phyloP scores from a whole-genome alignment of 352 stramenopile genomes.

The Globisporangium middletonii region DNA sequence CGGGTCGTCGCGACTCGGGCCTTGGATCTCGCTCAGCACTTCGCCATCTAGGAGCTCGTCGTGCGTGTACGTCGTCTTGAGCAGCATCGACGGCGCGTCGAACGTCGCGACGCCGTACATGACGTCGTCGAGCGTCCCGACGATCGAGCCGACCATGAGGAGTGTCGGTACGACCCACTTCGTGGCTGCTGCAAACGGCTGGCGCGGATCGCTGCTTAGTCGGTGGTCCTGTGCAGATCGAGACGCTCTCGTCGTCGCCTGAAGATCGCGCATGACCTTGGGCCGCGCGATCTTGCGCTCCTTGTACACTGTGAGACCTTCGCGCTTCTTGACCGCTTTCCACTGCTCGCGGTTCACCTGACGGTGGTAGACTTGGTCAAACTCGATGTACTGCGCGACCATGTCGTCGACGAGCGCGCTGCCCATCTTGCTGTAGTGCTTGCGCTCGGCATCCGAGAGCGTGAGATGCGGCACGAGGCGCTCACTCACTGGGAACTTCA shows the following conservation, averaged over 20 bases:
- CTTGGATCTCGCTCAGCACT: slow-evolving; percentile 5
- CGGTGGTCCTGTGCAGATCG: too few relatives aligned
- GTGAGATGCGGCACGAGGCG: slow-evolving; percentile 18
- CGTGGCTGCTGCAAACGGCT: background rate
- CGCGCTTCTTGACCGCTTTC: slow-evolving; percentile 13
- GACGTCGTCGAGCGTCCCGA: slow-evolving; percentile 50
- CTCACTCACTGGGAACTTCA: slow-evolving; percentile 19
- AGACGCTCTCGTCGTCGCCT: slow-evolving; percentile 1
- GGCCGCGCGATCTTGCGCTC: slow-evolving; percentile 11
- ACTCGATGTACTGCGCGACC: slow-evolving; percentile 14
- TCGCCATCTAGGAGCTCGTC: slow-evolving; percentile 6
- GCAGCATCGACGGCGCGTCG: background rate
- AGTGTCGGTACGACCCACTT: slow-evolving; percentile 32
- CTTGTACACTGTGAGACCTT: slow-evolving; percentile 14
- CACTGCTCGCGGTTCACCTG: slow-evolving; percentile 12
- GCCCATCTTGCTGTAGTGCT: slow-evolving; percentile 22
- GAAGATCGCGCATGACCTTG: slow-evolving; percentile 5
- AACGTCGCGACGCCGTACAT: slow-evolving; percentile 44
- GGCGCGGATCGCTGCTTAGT: too few relatives aligned
- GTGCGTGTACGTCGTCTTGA: slow-evolving; percentile 7
- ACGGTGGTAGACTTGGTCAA: slow-evolving; percentile 4
- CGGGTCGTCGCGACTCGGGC: slow-evolving; percentile 12
- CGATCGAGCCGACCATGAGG: slow-evolving; percentile 45
- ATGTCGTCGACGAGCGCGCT: slow-evolving; percentile 25
- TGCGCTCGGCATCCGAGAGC: slow-evolving; percentile 21